Evolutionary conservation across 129 eudicot genomes (phyloP).

Genomic region (Pseudognaphalium luteoalbum): DNA sequence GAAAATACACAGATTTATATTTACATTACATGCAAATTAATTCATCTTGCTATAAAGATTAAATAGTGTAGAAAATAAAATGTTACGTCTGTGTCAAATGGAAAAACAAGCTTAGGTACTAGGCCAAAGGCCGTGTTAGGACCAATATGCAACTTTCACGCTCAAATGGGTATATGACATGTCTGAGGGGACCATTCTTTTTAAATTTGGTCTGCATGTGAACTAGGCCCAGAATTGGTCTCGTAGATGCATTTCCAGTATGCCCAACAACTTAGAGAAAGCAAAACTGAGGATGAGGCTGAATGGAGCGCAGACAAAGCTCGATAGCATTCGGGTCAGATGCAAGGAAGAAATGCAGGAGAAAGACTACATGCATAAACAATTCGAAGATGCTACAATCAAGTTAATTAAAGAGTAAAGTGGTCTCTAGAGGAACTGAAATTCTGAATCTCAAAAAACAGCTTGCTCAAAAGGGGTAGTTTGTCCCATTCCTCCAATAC

Average conservation of each 20-base stretch:
- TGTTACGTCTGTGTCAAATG: no score
- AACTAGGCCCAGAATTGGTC: no score
- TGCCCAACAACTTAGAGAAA: constrained; percentile 37
- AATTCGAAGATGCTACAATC: constrained; percentile 55
- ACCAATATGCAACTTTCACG: no score
- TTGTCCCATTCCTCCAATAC: neutral
- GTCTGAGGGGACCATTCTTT: no score
- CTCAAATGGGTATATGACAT: no score
- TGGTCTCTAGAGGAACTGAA: constrained; percentile 48
- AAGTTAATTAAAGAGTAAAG: constrained; percentile 57
- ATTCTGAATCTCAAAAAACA: constrained; percentile 67
- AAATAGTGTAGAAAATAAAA: no score
- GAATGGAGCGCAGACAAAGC: constrained; percentile 57
- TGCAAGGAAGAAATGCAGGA: constrained; percentile 60
- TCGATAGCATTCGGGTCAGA: constrained; percentile 59
- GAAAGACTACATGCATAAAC: constrained; percentile 61
- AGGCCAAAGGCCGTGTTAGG: no score
- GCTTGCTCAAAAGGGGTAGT: constrained; percentile 42
- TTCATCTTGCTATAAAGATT: no score
- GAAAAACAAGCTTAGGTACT: no score
- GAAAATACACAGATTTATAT: neutral
- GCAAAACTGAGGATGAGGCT: constrained; percentile 81
- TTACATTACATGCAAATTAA: no score
- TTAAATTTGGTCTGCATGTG: no score
- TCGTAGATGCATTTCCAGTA: no score